Conservation (phyloP, 2,329 filamentous ascomycete genomes). For the Neonectria punicea region DNA sequence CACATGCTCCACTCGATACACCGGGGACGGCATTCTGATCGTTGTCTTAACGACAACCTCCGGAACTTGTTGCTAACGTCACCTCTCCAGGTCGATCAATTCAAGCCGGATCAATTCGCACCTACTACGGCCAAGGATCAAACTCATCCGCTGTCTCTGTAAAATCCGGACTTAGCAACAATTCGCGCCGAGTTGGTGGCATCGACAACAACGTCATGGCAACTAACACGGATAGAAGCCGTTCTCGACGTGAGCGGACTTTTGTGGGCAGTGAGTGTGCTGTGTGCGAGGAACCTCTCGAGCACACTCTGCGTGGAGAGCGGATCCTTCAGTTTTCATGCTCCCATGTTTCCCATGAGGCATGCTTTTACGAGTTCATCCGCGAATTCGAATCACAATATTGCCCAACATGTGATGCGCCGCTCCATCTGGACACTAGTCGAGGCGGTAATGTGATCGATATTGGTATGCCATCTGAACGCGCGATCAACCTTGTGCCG, state of each 20-base stretch:
- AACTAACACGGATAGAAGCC: constrained; percentile 73
- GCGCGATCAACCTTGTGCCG: constrained; percentile 32
- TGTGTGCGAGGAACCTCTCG: constrained; percentile 95
- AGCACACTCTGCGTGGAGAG: constrained; percentile 94
- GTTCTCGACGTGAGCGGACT: constrained; percentile 87
- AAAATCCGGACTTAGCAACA: constrained; percentile 46
- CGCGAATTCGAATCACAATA: constrained; percentile 93
- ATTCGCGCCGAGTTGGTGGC: constrained; percentile 49
- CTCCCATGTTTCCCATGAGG: constrained; percentile 96
- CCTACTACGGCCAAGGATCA: constrained; percentile 41
- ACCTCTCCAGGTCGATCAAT: constrained; percentile 41
- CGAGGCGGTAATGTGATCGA: constrained; percentile 92
- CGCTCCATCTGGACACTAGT: constrained; percentile 90
- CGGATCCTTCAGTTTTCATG: constrained; percentile 96
- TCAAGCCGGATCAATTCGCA: constrained; percentile 40
- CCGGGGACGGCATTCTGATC: not conserved
- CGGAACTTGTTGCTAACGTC: constrained; percentile 13
- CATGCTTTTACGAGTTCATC: constrained; percentile 99
- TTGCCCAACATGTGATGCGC: constrained; percentile 93
- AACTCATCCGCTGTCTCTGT: constrained; percentile 48
- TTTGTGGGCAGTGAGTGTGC: constrained; percentile 96
- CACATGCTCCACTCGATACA: not conserved
- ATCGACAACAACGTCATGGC: constrained; percentile 57
- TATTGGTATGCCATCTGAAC: constrained; percentile 69
- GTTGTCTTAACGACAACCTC: not conserved